Percentiles rank a stretch among this genome's conserved stretches.
Conservation (phyloP, 78 protist species). For the Isochrysis galbana region DNA sequence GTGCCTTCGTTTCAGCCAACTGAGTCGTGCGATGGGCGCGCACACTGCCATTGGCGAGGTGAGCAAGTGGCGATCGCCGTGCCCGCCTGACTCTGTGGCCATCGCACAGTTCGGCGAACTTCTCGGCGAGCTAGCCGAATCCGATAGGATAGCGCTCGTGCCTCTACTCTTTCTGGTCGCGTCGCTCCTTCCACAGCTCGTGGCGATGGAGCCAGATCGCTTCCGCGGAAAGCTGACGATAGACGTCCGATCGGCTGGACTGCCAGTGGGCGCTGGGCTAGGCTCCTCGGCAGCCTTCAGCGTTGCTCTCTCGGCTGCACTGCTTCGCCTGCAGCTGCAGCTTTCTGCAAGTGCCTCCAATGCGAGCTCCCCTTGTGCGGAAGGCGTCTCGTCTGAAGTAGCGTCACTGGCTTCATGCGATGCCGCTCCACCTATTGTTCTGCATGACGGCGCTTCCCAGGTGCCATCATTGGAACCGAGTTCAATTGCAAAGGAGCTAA, state of each 20-base stretch:
- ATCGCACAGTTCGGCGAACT: not conserved
- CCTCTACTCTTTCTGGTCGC: not conserved
- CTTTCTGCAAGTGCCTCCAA: not conserved
- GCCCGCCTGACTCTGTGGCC: not conserved
- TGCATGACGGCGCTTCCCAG: not conserved
- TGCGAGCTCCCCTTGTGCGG: not conserved
- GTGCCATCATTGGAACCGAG: too few relatives aligned
- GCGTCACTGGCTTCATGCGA: not conserved
- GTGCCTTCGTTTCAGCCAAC: not conserved
- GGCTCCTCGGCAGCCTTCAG: conserved; percentile 76
- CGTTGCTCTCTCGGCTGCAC: conserved; percentile 59
- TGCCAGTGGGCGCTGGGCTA: conserved; percentile 80
- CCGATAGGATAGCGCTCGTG: not conserved
- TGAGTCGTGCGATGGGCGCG: not conserved
- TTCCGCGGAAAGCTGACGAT: not conserved
- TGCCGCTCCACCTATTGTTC: not conserved
- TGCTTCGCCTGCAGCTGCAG: conserved; percentile 35
- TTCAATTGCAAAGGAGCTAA: too few relatives aligned
- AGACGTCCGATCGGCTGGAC: not conserved
- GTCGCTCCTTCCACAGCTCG: not conserved
- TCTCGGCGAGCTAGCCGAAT: not conserved
- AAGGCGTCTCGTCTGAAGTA: not conserved
- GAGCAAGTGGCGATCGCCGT: not conserved
- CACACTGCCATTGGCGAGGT: not conserved
- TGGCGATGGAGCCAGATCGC: not conserved